Base-by-base conservation (phyloP, 2,329 filamentous ascomycete species). In the Cercospora nicotianae region DNA sequence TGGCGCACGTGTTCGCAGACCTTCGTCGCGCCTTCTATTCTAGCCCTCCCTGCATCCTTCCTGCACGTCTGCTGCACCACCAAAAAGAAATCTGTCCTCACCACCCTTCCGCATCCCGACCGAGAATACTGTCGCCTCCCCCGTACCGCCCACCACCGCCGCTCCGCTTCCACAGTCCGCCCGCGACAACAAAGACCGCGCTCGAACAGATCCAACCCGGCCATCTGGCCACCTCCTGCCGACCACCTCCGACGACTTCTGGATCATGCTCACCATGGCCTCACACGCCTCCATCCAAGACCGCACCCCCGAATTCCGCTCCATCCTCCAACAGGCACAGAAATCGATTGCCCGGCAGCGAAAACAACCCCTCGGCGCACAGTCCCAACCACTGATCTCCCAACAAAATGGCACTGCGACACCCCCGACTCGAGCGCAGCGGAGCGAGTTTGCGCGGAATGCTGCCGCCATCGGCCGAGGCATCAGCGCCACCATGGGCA, bases 281-380 rank as follows among this genome's bases (percentile, higher is more conserved):
- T 81, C 83, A 5, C 69, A 71, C 57, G 80, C 83, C 64, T 94
- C 93, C 62, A 96, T 98, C 80, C 95, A 99, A 84, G 95, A 99
- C 83, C 92, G 95, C 77, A 99, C 95, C 67, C 87, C 89, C 77
- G 95, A 99, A 85, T 99, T 99, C 86, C 91, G 90, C 79, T 91
- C 93, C 72, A 96, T 98, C 76, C 88, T 98, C 70, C 85, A 87
- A 57, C 92, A 96, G 79, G 91, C 92, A 62, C 93, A 96, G 81
- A 79, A 78, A 67, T 75, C 77, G 3, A 74, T 95, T 76, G 89
- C 89, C 33, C 86, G 90, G 10, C 75, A 77, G 70, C 88, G 87
- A 68, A 97, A 96, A 82, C 85, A 90, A 62, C 88, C 91, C 75
- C 86, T 91, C 75, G 86, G 91, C 33, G 92, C 96, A 80, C 88